A percentile compares a stretch with the other conserved stretches of the same genome.
These are phyloP conservation scores for Orbilia oligospora DNA, from an alignment of 2,329 filamentous ascomycete genomes.

Conservation along the genomic window DNA sequence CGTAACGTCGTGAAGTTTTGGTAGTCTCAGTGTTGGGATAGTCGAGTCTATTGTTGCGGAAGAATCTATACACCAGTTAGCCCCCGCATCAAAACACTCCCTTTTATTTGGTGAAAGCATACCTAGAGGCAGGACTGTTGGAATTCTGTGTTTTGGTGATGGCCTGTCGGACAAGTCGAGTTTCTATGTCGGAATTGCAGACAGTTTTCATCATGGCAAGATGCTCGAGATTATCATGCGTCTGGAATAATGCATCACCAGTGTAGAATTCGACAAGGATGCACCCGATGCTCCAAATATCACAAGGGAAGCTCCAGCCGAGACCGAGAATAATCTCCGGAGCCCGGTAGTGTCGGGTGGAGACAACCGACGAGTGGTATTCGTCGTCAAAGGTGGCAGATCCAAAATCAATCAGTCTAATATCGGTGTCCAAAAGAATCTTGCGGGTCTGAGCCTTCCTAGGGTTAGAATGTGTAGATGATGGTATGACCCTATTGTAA, in stretches of 20 bases:
- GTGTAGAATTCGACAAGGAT: slow-evolving; percentile 81
- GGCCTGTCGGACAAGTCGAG: slow-evolving; percentile 73
- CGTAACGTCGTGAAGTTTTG: slow-evolving; percentile 76
- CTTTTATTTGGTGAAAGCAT: slow-evolving; percentile 63
- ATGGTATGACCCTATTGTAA: slow-evolving; percentile 79
- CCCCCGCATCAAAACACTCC: neutral
- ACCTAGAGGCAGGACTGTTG: slow-evolving; percentile 77
- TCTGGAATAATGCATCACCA: slow-evolving; percentile 79
- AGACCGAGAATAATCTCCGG: slow-evolving; percentile 80
- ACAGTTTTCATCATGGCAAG: slow-evolving; percentile 83
- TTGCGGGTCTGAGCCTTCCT: slow-evolving; percentile 76
- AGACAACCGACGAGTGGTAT: slow-evolving; percentile 80
- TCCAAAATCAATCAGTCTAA: slow-evolving; percentile 79
- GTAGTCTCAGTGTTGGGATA: slow-evolving; percentile 77
- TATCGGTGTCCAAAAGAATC: slow-evolving; percentile 78
- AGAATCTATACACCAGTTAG: slow-evolving; percentile 71
- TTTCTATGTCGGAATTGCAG: slow-evolving; percentile 74
- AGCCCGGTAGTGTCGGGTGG: slow-evolving; percentile 78
- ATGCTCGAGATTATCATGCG: slow-evolving; percentile 80
- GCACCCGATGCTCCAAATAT: slow-evolving; percentile 82
- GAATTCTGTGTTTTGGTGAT: slow-evolving; percentile 74
- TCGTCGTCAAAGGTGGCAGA: slow-evolving; percentile 81
- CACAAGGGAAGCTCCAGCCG: slow-evolving; percentile 80
- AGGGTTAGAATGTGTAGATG: slow-evolving; percentile 74
- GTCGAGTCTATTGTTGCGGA: slow-evolving; percentile 76